A percentile compares a stretch with the other conserved stretches of the same genome.
phyloP scores from a whole-genome alignment of 1,284 basidiomycete species.

The Neolentinus lepideus region DNA sequence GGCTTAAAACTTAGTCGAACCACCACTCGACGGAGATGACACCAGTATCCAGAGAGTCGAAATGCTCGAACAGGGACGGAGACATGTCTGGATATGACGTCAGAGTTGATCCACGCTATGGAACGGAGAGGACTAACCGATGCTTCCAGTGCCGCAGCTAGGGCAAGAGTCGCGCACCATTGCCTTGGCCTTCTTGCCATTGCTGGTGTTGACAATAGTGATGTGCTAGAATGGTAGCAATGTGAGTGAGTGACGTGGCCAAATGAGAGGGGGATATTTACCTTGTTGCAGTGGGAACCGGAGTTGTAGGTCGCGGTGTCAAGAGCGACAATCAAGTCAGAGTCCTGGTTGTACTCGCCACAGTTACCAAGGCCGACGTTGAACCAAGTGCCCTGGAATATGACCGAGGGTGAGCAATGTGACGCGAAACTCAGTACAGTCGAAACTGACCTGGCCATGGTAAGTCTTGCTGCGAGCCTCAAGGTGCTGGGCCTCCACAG shows the following conservation, averaged over 20 bases:
- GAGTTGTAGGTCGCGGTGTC: neutral
- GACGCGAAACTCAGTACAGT: neutral
- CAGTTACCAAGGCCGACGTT: conserved; percentile 13
- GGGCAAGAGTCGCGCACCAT: neutral
- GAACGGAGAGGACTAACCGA: neutral
- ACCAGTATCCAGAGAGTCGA: conserved; percentile 10
- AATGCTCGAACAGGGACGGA: conserved; percentile 10
- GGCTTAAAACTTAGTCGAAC: conserved; percentile 4
- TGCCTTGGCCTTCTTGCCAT: conserved; percentile 1
- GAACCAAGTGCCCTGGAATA: conserved; percentile 12
- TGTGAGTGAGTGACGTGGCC: neutral
- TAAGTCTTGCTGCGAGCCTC: neutral
- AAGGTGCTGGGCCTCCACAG: neutral
- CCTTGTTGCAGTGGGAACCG: neutral
- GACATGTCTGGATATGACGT: conserved; percentile 11
- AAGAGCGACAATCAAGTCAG: conserved; percentile 9
- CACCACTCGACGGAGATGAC: conserved; percentile 12
- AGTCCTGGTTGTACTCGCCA: conserved; percentile 7
- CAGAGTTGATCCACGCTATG: neutral
- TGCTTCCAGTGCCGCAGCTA: neutral
- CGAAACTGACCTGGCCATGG: neutral
- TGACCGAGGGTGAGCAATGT: neutral
- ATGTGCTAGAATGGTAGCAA: neutral
- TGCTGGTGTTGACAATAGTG: neutral
- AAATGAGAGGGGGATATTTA: neutral